phyloP scores from a whole-genome alignment of 2,329 filamentous ascomycete genomes.

The Hypoxylon sp. region DNA sequence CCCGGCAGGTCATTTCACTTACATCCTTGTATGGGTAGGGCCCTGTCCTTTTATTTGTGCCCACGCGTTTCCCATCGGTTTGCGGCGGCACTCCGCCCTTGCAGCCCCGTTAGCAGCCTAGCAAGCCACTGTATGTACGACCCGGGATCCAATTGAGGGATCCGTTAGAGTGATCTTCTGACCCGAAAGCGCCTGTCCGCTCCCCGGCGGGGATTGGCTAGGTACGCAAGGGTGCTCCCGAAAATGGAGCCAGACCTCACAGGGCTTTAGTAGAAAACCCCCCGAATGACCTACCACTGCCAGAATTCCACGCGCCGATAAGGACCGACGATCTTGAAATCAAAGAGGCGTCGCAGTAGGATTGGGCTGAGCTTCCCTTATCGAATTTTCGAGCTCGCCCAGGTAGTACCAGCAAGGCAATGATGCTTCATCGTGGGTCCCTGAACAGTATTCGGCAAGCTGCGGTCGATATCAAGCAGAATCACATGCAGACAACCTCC shows the following conservation, averaged over 20 bases:
- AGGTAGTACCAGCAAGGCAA: neutral
- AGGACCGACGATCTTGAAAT: constrained; percentile 6
- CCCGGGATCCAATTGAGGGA: constrained; percentile 15
- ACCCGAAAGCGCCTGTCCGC: constrained; percentile 26
- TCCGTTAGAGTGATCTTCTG: constrained; percentile 38
- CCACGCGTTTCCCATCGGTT: constrained; percentile 34
- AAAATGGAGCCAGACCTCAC: constrained; percentile 26
- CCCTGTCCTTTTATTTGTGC: constrained; percentile 22
- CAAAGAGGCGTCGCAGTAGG: neutral
- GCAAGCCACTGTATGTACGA: neutral
- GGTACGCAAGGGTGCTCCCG: constrained; percentile 27
- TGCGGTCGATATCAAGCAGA: constrained; percentile 4
- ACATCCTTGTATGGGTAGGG: constrained; percentile 27
- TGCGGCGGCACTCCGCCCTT: constrained; percentile 36
- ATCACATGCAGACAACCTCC: constrained; percentile 22
- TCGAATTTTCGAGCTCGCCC: constrained; percentile 2
- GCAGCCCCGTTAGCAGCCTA: constrained; percentile 5
- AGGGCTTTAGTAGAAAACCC: constrained; percentile 12
- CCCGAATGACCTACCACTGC: constrained; percentile 32
- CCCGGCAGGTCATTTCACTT: constrained; percentile 31
- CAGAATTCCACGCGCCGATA: constrained; percentile 29
- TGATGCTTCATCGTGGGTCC: constrained; percentile 1
- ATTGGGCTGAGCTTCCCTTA: constrained; percentile 13
- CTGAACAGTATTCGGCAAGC: neutral
- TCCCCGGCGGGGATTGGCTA: constrained; percentile 30